These are phyloP conservation scores for Penicillium bialowiezense DNA, from an alignment of 495 filamentous ascomycete genomes.

Conservation along the genomic window DNA sequence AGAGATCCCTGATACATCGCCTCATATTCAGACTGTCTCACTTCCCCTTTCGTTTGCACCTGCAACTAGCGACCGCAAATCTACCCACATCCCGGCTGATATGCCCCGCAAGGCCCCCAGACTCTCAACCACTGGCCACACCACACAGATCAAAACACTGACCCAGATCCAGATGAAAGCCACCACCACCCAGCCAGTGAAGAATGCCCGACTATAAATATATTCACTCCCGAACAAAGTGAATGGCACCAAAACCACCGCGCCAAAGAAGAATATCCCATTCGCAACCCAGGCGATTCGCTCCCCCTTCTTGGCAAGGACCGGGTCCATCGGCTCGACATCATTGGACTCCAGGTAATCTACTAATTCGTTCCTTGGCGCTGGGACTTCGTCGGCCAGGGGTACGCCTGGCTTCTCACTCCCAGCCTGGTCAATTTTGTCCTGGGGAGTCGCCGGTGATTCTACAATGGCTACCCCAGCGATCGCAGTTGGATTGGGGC, in stretches of 20 bases:
- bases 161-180: slow-evolving; percentile 45
- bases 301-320: slow-evolving; percentile 25
- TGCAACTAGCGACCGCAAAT: slow-evolving; percentile 15
- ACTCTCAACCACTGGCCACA: slow-evolving; percentile 42
- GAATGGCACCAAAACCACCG: slow-evolving; percentile 40
- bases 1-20: background rate
- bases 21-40: slow-evolving; percentile 1
- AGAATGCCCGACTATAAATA: slow-evolving; percentile 34
- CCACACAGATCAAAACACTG: slow-evolving; percentile 39
- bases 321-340: slow-evolving; percentile 39
- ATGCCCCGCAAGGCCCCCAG: slow-evolving; percentile 28
- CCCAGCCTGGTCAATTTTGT: background rate
- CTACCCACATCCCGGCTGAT: slow-evolving; percentile 18
- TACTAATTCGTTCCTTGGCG: slow-evolving; percentile 31
- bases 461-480: background rate
- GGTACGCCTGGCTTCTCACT: background rate
- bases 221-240: slow-evolving; percentile 38
- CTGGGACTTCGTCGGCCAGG: background rate
- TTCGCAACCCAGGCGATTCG: slow-evolving; percentile 27
- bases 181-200: slow-evolving; percentile 44
- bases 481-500: slow-evolving; percentile 13
- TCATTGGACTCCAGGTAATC: slow-evolving; percentile 36
- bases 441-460: background rate
- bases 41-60: background rate
- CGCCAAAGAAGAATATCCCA: slow-evolving; percentile 28